phyloP scores from a whole-genome alignment of 2,329 filamentous ascomycete genomes.

The Sclerotinia glacialis region DNA sequence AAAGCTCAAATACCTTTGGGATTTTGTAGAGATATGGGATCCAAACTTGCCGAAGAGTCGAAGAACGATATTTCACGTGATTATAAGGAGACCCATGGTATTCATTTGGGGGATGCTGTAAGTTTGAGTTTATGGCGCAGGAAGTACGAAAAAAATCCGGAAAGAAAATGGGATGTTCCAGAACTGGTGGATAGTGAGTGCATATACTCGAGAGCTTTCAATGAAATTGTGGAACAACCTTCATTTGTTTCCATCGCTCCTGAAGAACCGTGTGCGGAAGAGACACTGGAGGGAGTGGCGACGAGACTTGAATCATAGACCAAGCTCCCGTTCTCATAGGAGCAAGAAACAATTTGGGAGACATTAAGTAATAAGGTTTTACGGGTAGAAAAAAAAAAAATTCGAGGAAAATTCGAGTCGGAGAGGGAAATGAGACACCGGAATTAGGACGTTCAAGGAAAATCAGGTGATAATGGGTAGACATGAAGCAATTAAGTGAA shows the following conservation, averaged over 20 bases:
- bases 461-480: not conserved
- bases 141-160: not conserved
- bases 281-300: not conserved
- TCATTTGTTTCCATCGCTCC: conserved; percentile 7
- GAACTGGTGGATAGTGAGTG: not conserved
- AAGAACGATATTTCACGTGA: not conserved
- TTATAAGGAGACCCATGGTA: not conserved
- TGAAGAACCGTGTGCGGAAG: not conserved
- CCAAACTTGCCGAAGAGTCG: not conserved
- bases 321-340: not conserved
- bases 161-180: not conserved
- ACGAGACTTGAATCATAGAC: not conserved
- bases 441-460: not conserved
- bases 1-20: not conserved
- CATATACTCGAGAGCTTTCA: not conserved
- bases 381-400: too few relatives aligned
- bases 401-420: not conserved
- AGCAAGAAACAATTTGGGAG: not conserved
- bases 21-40: not conserved
- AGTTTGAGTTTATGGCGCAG: not conserved
- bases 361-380: too few relatives aligned
- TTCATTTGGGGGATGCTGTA: conserved; percentile 2
- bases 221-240: not conserved
- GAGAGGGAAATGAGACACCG: not conserved
- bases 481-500: not conserved